These are phyloP conservation scores for Hordeum vulgare DNA, from an alignment of 176 grass and related monocot species.

Conservation along the genomic window DNA sequence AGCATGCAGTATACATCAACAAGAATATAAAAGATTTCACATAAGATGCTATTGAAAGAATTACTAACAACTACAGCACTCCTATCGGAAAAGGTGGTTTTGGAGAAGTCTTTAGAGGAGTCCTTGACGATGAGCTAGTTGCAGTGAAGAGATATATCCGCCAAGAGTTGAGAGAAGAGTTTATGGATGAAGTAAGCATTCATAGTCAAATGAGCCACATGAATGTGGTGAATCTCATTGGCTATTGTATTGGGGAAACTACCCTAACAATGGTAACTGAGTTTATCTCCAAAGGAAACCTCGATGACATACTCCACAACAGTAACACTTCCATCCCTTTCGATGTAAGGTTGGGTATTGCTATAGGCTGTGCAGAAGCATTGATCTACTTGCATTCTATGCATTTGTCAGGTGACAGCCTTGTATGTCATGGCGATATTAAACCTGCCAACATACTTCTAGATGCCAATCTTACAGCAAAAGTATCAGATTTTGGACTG, in stretches of 20 bases:
- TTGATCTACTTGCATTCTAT: slow-evolving; percentile 26
- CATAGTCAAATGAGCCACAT: slow-evolving; percentile 9
- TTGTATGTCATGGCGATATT: slow-evolving; percentile 15
- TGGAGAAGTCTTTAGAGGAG: slow-evolving; percentile 7
- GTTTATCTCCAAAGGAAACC: slow-evolving; percentile 23
- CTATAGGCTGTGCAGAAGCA: slow-evolving; percentile 22
- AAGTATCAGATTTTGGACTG: slow-evolving; percentile 7
- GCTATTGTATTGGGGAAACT: background rate
- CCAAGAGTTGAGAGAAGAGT: background rate
- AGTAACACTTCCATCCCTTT: background rate
- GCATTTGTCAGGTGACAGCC: background rate
- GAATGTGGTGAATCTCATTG: slow-evolving; percentile 11
- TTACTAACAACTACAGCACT: background rate
- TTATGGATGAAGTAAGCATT: slow-evolving; percentile 8
- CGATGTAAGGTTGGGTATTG: slow-evolving; percentile 16
- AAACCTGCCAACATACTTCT: slow-evolving; percentile 30
- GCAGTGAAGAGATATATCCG: slow-evolving; percentile 25
- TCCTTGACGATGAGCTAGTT: slow-evolving; percentile 13
- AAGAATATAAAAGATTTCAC: background rate
- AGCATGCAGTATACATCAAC: too few species aligned
- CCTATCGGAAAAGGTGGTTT: background rate
- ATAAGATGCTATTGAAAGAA: background rate
- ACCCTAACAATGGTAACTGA: background rate
- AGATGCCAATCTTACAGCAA: background rate
- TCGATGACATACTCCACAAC: slow-evolving; percentile 6